These are phyloP conservation scores for Monilinia polystroma DNA, from an alignment of 2,329 filamentous ascomycete genomes.

Conservation along the genomic window DNA sequence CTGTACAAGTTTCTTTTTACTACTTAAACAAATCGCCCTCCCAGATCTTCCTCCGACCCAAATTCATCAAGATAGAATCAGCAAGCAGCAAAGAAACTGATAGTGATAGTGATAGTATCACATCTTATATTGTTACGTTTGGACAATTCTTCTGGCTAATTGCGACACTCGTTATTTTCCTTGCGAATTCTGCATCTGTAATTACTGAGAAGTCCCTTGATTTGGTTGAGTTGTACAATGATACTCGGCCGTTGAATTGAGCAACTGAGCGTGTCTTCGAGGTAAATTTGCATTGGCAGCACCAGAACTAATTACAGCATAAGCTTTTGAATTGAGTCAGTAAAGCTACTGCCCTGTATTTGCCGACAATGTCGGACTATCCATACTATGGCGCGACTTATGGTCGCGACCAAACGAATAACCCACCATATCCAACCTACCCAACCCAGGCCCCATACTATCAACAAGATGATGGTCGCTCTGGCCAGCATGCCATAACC, in stretches of 20 bases:
- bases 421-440: conserved; percentile 32
- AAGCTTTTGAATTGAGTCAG: conserved; percentile 2
- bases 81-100: not conserved
- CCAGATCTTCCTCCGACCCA: not conserved
- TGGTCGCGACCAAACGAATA: conserved; percentile 34
- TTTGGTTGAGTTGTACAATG: conserved; percentile 33
- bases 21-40: not conserved
- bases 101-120: conserved; percentile 20
- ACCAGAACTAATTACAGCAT: conserved; percentile 14
- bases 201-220: conserved; percentile 24
- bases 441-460: conserved; percentile 33
- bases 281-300: conserved; percentile 21
- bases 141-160: conserved; percentile 7
- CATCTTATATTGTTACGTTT: conserved; percentile 3
- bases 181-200: conserved; percentile 1
- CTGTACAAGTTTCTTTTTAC: conserved; percentile 7
- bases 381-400: conserved; percentile 45
- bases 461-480: conserved; percentile 32
- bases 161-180: not conserved
- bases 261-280: conserved; percentile 29
- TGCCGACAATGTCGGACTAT: conserved; percentile 49
- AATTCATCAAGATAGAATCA: not conserved
- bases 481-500: conserved; percentile 31
- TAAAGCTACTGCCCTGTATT: conserved; percentile 2
- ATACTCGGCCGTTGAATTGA: conserved; percentile 30